A percentile compares a stretch with the other conserved stretches of the same genome.
phyloP scores from a whole-genome alignment of 2,329 filamentous ascomycete species.

The Apiospora malaysiana region DNA sequence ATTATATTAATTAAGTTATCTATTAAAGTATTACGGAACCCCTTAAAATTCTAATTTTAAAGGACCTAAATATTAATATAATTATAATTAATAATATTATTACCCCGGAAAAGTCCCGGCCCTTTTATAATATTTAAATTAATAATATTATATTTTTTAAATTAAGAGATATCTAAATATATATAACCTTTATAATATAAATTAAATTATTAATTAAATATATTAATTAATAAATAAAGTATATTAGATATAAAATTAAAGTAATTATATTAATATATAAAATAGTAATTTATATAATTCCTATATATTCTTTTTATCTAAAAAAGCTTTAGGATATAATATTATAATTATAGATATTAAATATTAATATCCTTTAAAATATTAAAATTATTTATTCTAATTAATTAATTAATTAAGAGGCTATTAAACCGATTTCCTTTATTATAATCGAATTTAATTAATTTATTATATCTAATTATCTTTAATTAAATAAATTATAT shows the following conservation, averaged over 20 bases:
- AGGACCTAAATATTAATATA: conserved; percentile 1
- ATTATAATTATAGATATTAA: neutral
- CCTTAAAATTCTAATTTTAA: no score
- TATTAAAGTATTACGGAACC: neutral
- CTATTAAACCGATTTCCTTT: no score
- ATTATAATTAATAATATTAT: neutral
- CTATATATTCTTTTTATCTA: neutral
- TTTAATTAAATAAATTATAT: no score
- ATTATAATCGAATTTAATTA: no score
- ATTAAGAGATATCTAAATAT: conserved; percentile 4
- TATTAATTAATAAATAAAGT: neutral
- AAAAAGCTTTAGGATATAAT: neutral
- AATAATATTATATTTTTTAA: no score
- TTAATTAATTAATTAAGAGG: no score
- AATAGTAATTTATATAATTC: neutral
- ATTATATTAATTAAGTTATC: neutral
- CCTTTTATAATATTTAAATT: no score
- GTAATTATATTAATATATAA: neutral
- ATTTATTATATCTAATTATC: no score
- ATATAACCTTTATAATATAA: neutral
- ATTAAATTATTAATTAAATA: neutral
- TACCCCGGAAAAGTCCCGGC: neutral
- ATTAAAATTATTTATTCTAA: neutral
- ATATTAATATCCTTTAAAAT: neutral
- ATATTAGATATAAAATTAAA: neutral